phyloP scores from a whole-genome alignment of 2,329 filamentous ascomycete genomes.

The Botrytis aclada region DNA sequence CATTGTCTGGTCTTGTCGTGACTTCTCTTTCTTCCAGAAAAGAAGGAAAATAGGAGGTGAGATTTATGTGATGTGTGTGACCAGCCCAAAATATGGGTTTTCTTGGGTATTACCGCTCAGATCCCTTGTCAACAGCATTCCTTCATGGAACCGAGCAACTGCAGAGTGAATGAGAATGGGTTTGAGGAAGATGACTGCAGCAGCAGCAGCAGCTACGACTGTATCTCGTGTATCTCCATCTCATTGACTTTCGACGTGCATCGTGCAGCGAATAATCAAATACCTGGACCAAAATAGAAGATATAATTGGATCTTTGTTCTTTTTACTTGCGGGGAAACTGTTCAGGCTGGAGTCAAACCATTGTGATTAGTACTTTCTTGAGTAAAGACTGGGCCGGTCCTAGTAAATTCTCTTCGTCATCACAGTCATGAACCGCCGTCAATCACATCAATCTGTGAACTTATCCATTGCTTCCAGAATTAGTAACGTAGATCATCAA shows the following conservation, averaged over 20 bases:
- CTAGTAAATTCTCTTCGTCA: not conserved
- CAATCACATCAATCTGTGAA: not conserved
- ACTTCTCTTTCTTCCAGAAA: not conserved
- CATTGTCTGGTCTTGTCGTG: not conserved
- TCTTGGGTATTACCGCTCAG: not conserved
- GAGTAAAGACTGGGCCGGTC: not conserved
- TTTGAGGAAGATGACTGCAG: not conserved
- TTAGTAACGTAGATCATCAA: not conserved
- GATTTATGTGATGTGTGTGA: not conserved
- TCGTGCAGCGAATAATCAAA: not conserved
- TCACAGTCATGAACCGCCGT: not conserved
- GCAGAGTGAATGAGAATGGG: not conserved
- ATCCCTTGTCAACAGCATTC: not conserved
- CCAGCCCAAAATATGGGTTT: not conserved
- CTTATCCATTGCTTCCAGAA: not conserved
- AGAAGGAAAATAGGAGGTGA: not conserved
- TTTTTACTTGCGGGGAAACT: slow-evolving; percentile 2
- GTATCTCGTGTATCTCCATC: not conserved
- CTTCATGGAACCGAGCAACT: not conserved
- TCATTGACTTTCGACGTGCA: not conserved
- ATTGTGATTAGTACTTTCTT: not conserved
- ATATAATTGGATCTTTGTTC: not conserved
- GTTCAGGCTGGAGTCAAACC: not conserved
- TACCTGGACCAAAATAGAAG: not conserved
- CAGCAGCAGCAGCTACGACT: no score